phyloP scores from a whole-genome alignment of 768 basidiomycete species.

The Trametes cubensis region DNA sequence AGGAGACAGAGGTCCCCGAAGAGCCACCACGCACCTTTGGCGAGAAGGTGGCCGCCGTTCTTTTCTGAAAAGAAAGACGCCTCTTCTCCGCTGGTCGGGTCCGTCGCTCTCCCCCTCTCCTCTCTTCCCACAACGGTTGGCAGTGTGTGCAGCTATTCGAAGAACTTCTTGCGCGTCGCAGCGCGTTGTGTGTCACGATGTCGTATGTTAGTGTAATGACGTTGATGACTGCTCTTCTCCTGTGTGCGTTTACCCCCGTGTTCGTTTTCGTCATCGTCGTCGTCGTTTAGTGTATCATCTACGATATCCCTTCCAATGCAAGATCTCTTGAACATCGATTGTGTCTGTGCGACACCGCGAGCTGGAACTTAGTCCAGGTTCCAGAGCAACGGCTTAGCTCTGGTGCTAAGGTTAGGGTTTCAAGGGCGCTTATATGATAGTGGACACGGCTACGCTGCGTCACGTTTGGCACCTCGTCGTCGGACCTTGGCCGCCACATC shows the following conservation, averaged over 20 bases:
- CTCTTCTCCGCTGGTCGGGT: neutral
- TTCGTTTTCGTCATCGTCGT: neutral
- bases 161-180: neutral
- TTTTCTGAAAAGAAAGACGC: slow-evolving; percentile 47
- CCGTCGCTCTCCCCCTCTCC: no score
- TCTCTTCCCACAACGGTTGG: no score
- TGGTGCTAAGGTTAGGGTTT: no score
- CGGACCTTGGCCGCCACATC: no score
- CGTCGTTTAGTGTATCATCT: slow-evolving; percentile 12
- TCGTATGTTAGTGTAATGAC: slow-evolving; percentile 7
- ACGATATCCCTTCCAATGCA: slow-evolving; percentile 12
- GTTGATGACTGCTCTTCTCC: slow-evolving; percentile 3
- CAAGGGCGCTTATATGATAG: no score
- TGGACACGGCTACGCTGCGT: no score
- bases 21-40: slow-evolving; percentile 51
- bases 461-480: no score
- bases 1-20: slow-evolving; percentile 66
- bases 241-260: slow-evolving; percentile 3
- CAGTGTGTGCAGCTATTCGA: no score
- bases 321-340: neutral
- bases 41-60: slow-evolving; percentile 49
- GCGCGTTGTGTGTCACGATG: slow-evolving; percentile 4
- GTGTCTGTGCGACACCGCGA: no score
- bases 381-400: no score
- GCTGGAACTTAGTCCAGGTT: no score